Conservation (phyloP, 2,329 filamentous ascomycete genomes). For the Anthostomella pinea region DNA sequence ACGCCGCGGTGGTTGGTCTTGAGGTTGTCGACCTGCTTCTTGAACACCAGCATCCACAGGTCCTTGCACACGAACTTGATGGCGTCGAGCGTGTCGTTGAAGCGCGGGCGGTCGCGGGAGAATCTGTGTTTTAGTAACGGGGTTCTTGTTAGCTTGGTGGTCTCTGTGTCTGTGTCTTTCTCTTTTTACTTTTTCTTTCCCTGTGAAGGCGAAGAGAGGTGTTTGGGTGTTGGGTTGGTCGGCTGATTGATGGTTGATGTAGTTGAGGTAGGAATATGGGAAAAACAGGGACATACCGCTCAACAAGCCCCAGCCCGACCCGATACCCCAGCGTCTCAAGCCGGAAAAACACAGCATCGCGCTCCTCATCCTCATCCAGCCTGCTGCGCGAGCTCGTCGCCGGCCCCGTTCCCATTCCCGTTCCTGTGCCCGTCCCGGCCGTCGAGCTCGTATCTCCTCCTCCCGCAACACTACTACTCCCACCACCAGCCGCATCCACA, state of each 20-base stretch:
- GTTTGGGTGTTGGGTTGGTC: no score
- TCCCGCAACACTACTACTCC: no score
- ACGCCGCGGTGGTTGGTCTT: slow-evolving; percentile 98
- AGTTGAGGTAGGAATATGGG: slow-evolving; percentile 1
- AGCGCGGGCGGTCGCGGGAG: slow-evolving; percentile 78
- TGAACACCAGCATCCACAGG: slow-evolving; percentile 89
- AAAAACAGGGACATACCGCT: slow-evolving; percentile 59
- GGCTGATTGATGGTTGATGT: no score
- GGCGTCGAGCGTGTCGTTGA: slow-evolving; percentile 87
- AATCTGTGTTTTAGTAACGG: slow-evolving; percentile 64
- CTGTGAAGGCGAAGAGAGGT: no score
- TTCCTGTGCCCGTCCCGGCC: slow-evolving; percentile 4
- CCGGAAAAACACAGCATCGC: slow-evolving; percentile 81
- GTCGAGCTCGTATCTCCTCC: slow-evolving; percentile 12
- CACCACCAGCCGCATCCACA: no score
- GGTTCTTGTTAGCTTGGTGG: neutral
- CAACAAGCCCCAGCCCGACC: slow-evolving; percentile 87
- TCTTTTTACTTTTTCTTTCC: no score
- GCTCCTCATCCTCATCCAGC: slow-evolving; percentile 74
- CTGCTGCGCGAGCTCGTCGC: slow-evolving; percentile 28
- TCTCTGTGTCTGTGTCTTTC: neutral
- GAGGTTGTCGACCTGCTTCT: slow-evolving; percentile 96
- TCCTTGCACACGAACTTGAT: slow-evolving; percentile 99
- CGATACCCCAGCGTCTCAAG: slow-evolving; percentile 85
- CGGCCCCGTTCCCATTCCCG: neutral